Conservation (phyloP, 2,329 filamentous ascomycete species). For the Gaeumannomyces sp. region DNA sequence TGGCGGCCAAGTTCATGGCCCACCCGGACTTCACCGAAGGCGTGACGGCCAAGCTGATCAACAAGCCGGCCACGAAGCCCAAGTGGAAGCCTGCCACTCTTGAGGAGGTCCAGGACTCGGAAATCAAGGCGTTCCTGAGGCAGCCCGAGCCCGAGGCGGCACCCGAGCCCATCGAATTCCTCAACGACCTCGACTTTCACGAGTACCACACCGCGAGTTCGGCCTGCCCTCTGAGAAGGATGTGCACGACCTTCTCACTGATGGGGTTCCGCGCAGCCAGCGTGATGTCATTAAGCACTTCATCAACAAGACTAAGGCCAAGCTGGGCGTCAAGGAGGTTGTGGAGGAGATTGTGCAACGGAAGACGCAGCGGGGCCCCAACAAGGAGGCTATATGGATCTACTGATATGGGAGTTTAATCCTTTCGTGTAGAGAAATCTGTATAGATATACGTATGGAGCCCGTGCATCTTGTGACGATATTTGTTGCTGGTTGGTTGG, state of each 20-base stretch:
- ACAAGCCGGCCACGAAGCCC: slow-evolving; percentile 54
- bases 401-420: slow-evolving; percentile 12
- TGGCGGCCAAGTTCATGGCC: slow-evolving; percentile 83
- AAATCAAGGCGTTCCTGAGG: slow-evolving; percentile 65
- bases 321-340: slow-evolving; percentile 64
- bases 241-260: slow-evolving; percentile 38
- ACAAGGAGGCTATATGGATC: slow-evolving; percentile 25
- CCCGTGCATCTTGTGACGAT: background rate
- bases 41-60: slow-evolving; percentile 73
- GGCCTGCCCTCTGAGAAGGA: slow-evolving; percentile 69
- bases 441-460: background rate
- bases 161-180: slow-evolving; percentile 48
- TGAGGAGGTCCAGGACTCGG: slow-evolving; percentile 53
- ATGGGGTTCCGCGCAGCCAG: slow-evolving; percentile 31
- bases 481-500: background rate
- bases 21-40: slow-evolving; percentile 89
- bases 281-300: slow-evolving; percentile 59
- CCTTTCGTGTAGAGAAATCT: background rate
- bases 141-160: slow-evolving; percentile 24
- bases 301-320: slow-evolving; percentile 49
- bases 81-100: slow-evolving; percentile 72
- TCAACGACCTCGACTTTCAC: slow-evolving; percentile 56
- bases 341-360: slow-evolving; percentile 62
- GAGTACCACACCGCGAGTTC: slow-evolving; percentile 64
- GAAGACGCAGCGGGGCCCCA: slow-evolving; percentile 40